Percentiles rank a stretch among this genome's conserved stretches.
These are phyloP conservation scores for Nemophila menziesii DNA, from an alignment of 257 asterid genomes.

Conservation along the genomic window DNA sequence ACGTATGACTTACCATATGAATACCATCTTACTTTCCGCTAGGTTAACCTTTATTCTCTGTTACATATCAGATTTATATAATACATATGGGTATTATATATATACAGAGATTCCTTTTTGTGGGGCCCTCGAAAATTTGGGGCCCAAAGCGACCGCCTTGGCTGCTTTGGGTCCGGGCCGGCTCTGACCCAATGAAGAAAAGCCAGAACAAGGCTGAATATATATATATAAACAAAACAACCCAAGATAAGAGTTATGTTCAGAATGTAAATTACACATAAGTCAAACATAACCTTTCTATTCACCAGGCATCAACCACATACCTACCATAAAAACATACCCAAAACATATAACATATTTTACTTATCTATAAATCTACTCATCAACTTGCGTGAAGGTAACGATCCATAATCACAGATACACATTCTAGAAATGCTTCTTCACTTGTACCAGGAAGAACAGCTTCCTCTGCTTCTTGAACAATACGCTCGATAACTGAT, in stretches of 20 bases:
- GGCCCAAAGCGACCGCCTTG: too few species aligned
- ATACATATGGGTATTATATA: too few species aligned
- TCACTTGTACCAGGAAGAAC: constrained; percentile 48
- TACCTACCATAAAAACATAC: neutral
- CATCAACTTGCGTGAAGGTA: constrained; percentile 20
- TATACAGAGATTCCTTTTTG: too few species aligned
- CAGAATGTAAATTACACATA: neutral
- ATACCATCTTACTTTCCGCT: too few species aligned
- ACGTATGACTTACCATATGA: too few species aligned
- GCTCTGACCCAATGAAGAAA: too few species aligned
- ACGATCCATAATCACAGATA: constrained; percentile 43
- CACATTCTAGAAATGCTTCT: constrained; percentile 40
- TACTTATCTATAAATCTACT: constrained; percentile 9
- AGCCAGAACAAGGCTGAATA: neutral
- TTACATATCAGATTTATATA: too few species aligned
- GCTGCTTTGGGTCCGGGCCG: too few species aligned
- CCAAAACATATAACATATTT: constrained; percentile 3
- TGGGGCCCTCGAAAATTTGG: too few species aligned
- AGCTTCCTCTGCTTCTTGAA: constrained; percentile 40
- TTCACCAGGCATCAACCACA: neutral
- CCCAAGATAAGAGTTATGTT: neutral
- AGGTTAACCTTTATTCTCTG: too few species aligned
- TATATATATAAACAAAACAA: neutral
- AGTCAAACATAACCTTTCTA: neutral
- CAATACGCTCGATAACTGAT: constrained; percentile 47